phyloP scores from a whole-genome alignment of 2,329 filamentous ascomycete genomes.

The Trichoderma polysporum region DNA sequence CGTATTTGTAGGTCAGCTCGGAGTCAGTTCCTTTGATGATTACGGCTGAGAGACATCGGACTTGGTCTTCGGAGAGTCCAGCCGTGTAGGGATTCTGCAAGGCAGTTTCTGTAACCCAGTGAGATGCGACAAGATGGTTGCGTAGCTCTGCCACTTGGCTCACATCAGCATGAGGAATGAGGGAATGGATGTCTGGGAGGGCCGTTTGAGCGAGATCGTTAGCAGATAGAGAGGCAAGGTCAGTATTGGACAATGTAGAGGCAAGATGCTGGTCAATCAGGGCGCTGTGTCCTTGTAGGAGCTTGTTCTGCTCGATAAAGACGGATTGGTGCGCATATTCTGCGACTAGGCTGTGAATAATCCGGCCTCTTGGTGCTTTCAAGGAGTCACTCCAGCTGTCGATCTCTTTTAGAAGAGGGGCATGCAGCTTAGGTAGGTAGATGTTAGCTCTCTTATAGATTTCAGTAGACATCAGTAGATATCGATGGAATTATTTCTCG shows the following conservation, averaged over 20 bases:
- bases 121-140: not conserved
- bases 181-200: not conserved
- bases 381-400: not conserved
- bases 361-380: not conserved
- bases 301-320: not conserved
- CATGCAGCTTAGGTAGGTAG: too few relatives aligned
- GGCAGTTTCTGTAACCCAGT: not conserved
- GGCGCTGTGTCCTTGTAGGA: not conserved
- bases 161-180: not conserved
- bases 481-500: too few relatives aligned
- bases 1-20: not conserved
- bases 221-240: not conserved
- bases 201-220: not conserved
- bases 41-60: not conserved
- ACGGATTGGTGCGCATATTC: not conserved
- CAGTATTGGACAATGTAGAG: not conserved
- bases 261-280: not conserved
- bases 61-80: not conserved
- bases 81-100: not conserved
- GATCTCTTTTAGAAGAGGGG: not conserved
- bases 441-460: too few relatives aligned
- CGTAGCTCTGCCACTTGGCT: not conserved
- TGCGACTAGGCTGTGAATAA: not conserved
- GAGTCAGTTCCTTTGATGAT: not conserved
- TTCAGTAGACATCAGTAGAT: too few relatives aligned